These are phyloP conservation scores for Populus hybrid DNA, from an alignment of 441 rosid genomes.

Conservation along the genomic window DNA sequence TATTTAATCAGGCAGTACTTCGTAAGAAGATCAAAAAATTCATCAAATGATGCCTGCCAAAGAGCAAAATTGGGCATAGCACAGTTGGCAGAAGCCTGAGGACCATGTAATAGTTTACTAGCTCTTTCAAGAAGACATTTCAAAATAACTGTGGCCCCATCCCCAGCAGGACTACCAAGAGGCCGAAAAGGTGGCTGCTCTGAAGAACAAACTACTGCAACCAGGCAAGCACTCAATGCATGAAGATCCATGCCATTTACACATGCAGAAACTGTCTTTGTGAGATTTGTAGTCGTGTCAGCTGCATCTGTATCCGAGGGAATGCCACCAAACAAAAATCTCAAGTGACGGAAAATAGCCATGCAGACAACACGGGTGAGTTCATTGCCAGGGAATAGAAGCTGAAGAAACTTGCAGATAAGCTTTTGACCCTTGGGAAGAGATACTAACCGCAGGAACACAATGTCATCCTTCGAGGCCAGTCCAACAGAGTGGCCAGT, in stretches of 20 bases:
- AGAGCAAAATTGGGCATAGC: constrained; percentile 59
- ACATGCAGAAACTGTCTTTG: constrained; percentile 63
- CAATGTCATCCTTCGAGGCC: constrained; percentile 75
- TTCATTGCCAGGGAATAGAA: constrained; percentile 83
- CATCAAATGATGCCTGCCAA: constrained; percentile 96
- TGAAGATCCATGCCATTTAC: constrained; percentile 81
- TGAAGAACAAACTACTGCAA: constrained; percentile 92
- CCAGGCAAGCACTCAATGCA: constrained; percentile 89
- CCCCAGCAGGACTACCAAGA: constrained; percentile 84
- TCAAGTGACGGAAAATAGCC: constrained; percentile 81
- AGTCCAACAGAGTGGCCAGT: constrained; percentile 50
- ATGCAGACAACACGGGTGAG: constrained; percentile 84
- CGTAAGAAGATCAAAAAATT: constrained; percentile 84
- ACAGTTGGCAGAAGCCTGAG: constrained; percentile 41
- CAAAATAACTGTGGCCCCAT: constrained; percentile 77
- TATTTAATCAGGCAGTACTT: constrained; percentile 90
- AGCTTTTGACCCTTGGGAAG: constrained; percentile 87
- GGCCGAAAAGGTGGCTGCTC: constrained; percentile 99
- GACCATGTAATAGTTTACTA: constrained; percentile 38
- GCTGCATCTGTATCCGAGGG: constrained; percentile 68
- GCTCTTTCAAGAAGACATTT: constrained; percentile 77
- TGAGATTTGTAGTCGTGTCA: constrained; percentile 54
- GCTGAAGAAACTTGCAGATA: constrained; percentile 58
- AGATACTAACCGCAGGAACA: constrained; percentile 72
- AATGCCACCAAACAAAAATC: constrained; percentile 77